phyloP scores from a whole-genome alignment of 306 rosid species.

The Vicia villosa region DNA sequence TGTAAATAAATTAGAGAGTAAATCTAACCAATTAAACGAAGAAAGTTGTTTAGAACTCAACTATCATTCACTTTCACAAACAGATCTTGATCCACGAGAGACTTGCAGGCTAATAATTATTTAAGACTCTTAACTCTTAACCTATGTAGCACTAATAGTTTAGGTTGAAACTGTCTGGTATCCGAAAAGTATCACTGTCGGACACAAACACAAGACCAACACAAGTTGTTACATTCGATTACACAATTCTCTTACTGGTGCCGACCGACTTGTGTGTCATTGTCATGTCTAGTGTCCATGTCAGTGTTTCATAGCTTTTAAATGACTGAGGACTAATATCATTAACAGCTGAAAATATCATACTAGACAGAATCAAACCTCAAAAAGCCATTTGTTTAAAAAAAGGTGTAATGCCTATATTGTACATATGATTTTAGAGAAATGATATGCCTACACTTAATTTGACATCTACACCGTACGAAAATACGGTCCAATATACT shows the following conservation, averaged over 20 bases:
- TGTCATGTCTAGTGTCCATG: no score
- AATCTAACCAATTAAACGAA: conserved; percentile 30
- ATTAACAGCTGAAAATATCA: conserved; percentile 6
- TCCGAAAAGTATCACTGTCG: no score
- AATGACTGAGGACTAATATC: not conserved
- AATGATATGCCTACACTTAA: no score
- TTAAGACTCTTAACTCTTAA: not conserved
- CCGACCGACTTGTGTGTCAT: no score
- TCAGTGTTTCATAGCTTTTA: no score
- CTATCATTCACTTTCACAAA: not conserved
- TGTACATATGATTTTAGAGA: not conserved
- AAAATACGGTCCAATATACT: no score
- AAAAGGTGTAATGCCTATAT: not conserved
- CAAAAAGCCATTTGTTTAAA: not conserved
- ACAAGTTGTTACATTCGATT: no score
- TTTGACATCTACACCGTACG: no score
- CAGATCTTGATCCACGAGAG: not conserved
- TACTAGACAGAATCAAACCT: conserved; percentile 10
- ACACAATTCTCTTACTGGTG: no score
- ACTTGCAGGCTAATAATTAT: conserved; percentile 1
- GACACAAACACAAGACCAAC: no score
- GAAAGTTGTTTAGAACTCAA: not conserved
- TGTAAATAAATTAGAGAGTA: not conserved
- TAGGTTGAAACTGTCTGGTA: no score
- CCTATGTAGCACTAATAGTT: no score